These are phyloP conservation scores for Orychophragmus violaceus DNA, from an alignment of 345 rosid species.

Conservation along the genomic window DNA sequence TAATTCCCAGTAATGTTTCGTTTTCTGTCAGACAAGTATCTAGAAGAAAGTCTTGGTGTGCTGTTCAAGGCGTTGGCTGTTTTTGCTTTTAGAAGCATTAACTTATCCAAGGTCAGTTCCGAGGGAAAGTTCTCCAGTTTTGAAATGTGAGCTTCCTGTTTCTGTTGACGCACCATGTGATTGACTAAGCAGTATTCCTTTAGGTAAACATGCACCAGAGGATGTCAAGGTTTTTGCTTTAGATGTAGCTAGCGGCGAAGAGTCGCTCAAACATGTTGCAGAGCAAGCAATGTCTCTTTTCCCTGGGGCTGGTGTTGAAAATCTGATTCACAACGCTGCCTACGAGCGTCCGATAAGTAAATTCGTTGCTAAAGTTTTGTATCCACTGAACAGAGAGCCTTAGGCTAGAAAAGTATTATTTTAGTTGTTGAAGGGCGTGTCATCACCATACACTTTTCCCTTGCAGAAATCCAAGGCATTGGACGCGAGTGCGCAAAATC, in stretches of 20 bases:
- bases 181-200: neutral
- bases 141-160: neutral
- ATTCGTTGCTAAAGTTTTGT: neutral
- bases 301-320: slow-evolving; percentile 63
- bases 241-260: slow-evolving; percentile 83
- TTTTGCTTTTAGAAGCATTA: no score
- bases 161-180: neutral
- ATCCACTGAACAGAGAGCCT: neutral
- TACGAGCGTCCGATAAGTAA: slow-evolving; percentile 82
- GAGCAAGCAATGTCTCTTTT: slow-evolving; percentile 67
- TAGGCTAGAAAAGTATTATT: no score
- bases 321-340: slow-evolving; percentile 91
- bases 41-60: no score
- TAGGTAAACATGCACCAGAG: slow-evolving; percentile 76
- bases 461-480: slow-evolving; percentile 75
- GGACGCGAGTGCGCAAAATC: slow-evolving; percentile 65
- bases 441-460: neutral
- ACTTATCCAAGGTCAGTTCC: no score
- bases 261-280: slow-evolving; percentile 56
- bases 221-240: slow-evolving; percentile 72
- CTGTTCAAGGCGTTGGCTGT: no score
- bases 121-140: no score
- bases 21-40: no score
- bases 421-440: neutral
- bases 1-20: no score